Evolutionary conservation across 768 basidiomycete genomes (phyloP), one percentile per base, ranked within the genome.

Genomic region (Russula sp.): DNA sequence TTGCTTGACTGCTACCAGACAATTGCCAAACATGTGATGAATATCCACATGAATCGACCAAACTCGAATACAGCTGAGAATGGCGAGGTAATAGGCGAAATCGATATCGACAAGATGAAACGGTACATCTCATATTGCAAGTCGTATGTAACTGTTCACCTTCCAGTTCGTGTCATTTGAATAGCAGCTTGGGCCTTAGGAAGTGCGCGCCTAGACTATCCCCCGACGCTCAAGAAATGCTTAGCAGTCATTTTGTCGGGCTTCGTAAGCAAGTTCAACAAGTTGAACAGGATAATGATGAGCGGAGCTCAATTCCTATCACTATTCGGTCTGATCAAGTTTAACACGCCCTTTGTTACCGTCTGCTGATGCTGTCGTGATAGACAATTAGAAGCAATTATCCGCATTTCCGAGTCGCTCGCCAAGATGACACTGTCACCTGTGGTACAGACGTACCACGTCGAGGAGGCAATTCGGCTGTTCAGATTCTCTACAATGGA

Each of bases 401-500:
- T 98, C 71, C 94, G 97, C 40, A 98, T 98, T 72, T 98, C 97
- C 1, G 97, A 99, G 73, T 89, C 96, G 3, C 79, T 98, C 20
- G 95, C 96, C 13, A 99, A 98, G 71, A 83, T 98, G 76, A 94
- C 94, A 3, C 80, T 99, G 16, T 88, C 89, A 0, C 80, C 92
- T 0, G 81, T 86, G 3, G 97, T 98, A 3, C 86, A 88, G 70
- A 88, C 88, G 53, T 88, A 95, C 72, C 95, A 99, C 69, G 96
- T 98, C 27, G 95, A 98, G 74, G 97, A 99, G 74, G 91, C 97
- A 6, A 98, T 98, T 69, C 89, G 97, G 10, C 76, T 99, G 47
- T 99, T 99, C 86, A 98, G 96, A 71, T 95, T 87, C 77, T 98
- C 95, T 9, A 98, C 97, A 3, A 98, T 99, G 96, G 94, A 98